Conservation (phyloP, 1,284 basidiomycete species). For the Irpex sp. region DNA sequence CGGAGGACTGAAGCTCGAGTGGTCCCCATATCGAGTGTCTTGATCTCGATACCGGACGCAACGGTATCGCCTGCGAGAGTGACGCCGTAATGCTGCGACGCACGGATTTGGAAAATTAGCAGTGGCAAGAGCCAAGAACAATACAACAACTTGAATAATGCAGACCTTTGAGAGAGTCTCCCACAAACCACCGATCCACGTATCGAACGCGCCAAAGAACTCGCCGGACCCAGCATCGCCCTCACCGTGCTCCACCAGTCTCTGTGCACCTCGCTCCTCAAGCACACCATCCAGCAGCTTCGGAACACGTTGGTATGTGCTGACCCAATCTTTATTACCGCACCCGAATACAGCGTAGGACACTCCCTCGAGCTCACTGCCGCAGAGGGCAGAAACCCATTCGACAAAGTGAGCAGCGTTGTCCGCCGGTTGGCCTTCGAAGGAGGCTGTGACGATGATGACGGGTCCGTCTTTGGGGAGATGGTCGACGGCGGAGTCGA, state of each 20-base stretch:
- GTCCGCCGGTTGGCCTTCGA: slow-evolving; percentile 48
- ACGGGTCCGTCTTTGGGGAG: slow-evolving; percentile 44
- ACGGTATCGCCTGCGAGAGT: slow-evolving; percentile 7
- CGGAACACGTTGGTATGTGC: slow-evolving; percentile 50
- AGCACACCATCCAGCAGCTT: slow-evolving; percentile 38
- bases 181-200: slow-evolving; percentile 43
- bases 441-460: slow-evolving; percentile 46
- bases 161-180: slow-evolving; percentile 31
- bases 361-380: slow-evolving; percentile 30
- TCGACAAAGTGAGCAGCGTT: slow-evolving; percentile 44
- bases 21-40: slow-evolving; percentile 32
- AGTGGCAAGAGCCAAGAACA: not conserved
- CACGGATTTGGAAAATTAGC: not conserved
- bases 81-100: slow-evolving; percentile 28
- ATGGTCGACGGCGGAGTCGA: slow-evolving; percentile 38
- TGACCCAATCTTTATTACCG: slow-evolving; percentile 50
- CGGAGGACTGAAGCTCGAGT: slow-evolving; percentile 35
- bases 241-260: slow-evolving; percentile 38
- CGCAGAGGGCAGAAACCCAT: slow-evolving; percentile 32
- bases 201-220: slow-evolving; percentile 46
- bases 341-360: slow-evolving; percentile 49
- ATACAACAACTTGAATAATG: not conserved
- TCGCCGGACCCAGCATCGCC: slow-evolving; percentile 41
- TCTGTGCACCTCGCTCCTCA: slow-evolving; percentile 34
- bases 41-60: slow-evolving; percentile 23